phyloP scores from a whole-genome alignment of 1,284 basidiomycete species.

The Apiotrichum sp. region DNA sequence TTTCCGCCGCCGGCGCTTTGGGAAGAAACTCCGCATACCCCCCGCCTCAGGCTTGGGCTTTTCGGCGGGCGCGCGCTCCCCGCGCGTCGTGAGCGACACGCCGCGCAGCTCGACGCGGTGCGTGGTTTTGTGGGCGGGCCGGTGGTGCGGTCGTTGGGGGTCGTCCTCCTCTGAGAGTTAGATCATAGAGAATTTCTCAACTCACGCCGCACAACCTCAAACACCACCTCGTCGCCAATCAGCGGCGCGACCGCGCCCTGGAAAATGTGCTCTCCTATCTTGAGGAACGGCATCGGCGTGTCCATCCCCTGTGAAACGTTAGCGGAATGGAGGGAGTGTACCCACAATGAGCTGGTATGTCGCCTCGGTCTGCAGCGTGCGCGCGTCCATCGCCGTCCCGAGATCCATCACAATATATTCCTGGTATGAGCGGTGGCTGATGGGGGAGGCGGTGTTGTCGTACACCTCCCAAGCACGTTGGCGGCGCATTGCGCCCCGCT shows the following conservation, averaged over 20 bases:
- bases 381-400: conserved; percentile 31
- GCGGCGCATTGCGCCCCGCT: no score
- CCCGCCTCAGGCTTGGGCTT: not conserved
- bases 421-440: conserved; percentile 6
- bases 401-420: conserved; percentile 40
- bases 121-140: conserved; percentile 23
- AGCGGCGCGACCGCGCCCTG: conserved; percentile 35
- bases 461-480: no score
- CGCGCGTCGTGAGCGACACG: conserved; percentile 20
- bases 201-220: conserved; percentile 36
- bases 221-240: conserved; percentile 44
- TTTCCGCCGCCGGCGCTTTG: not conserved
- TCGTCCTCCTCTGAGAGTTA: conserved; percentile 24
- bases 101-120: conserved; percentile 32
- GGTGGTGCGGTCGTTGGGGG: conserved; percentile 28
- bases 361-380: conserved; percentile 28
- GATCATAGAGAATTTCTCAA: not conserved
- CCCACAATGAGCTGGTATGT: conserved; percentile 41
- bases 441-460: no score
- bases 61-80: not conserved
- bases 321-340: not conserved
- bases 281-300: conserved; percentile 42
- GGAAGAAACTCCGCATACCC: conserved; percentile 11
- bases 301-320: conserved; percentile 37
- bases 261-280: conserved; percentile 42